These are phyloP conservation scores for Penicillium antarcticum DNA, from an alignment of 495 filamentous ascomycete species.

Conservation along the genomic window DNA sequence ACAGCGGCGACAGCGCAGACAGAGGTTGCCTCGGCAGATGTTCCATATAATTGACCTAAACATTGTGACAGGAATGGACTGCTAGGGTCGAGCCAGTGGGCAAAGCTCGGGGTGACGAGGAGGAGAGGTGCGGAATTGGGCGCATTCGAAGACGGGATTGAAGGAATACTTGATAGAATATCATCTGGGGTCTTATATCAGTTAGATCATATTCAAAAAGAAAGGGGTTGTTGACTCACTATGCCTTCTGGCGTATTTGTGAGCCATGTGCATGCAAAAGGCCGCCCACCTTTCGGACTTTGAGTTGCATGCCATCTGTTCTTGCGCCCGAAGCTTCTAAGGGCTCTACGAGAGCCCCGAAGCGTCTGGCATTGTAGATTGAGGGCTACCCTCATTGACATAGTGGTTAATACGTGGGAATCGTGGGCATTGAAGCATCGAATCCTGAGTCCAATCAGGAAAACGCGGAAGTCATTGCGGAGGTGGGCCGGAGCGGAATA, in stretches of 20 bases:
- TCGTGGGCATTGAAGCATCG: constrained; percentile 21
- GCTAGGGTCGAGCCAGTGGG: constrained; percentile 35
- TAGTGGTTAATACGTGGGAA: constrained; percentile 10
- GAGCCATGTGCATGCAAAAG: constrained; percentile 38
- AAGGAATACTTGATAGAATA: constrained; percentile 29
- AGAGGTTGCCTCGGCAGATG: neutral
- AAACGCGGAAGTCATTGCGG: constrained; percentile 7
- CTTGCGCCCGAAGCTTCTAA: neutral
- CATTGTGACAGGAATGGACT: constrained; percentile 30
- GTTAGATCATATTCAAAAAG: constrained; percentile 7
- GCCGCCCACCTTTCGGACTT: constrained; percentile 1
- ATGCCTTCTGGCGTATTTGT: constrained; percentile 34
- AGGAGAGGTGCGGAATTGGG: constrained; percentile 27
- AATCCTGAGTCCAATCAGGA: constrained; percentile 1
- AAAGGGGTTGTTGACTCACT: constrained; percentile 16
- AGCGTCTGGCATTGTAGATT: constrained; percentile 2
- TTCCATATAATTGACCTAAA: constrained; percentile 22
- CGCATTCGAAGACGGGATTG: constrained; percentile 4
- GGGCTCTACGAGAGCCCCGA: constrained; percentile 6
- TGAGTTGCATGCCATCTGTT: constrained; percentile 23
- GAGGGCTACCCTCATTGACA: constrained; percentile 15
- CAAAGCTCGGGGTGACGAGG: constrained; percentile 39
- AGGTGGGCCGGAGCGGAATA: constrained; percentile 12
- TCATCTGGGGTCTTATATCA: constrained; percentile 28
- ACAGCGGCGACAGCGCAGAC: constrained; percentile 34